Evolutionary conservation across 1,284 basidiomycete genomes (phyloP), one percentile per base, ranked within the genome.

Genomic region (Ganoderma boninense): DNA sequence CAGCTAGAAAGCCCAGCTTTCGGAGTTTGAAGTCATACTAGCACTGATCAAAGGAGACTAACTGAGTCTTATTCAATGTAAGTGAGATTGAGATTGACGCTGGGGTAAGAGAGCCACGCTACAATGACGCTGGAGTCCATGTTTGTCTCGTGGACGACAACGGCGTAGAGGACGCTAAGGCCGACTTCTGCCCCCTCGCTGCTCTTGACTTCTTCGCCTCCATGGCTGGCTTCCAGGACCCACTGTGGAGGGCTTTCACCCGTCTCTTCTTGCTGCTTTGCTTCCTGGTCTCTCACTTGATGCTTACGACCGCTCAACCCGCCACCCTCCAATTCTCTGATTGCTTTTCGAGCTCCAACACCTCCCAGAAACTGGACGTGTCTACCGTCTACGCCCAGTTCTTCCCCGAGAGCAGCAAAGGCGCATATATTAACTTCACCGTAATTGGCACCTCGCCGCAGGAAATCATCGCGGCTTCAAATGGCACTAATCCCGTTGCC

Each of bases 341-440:
- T 78, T 93, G 91, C 81, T 92, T 89, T 80, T 76, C 81, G 46
- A 86, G 86, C 71, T 67, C 69, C 66, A 86, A 87, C 80, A 74
- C 76, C 23, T 82, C 84, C 52, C 84, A 86, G 78, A 91, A 91
- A 78, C 85, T 96, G 78, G 84, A 88, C 66, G 86, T 96, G 71
- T 86, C 88, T 66, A 86, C 86, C 32, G 90, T 96, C 59, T 95
- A 92, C 77, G 93, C 90, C 16, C 92, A 95, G 78, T 85, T 95
- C 67, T 82, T 91, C 4, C 80, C 87, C 29, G 84, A 85, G 54
- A 80, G 81, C 35, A 75, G 81, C 14, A 77, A 82, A 42, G 85
- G 84, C 1, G 80, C 80, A 14, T 86, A 85, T 73, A 80, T 94
- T 65, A 92, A 93, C 77, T 82, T 94, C 73, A 92, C 91, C 2